Base-by-base conservation (phyloP, 768 basidiomycete species). In the Phaeotremella skinneri region DNA sequence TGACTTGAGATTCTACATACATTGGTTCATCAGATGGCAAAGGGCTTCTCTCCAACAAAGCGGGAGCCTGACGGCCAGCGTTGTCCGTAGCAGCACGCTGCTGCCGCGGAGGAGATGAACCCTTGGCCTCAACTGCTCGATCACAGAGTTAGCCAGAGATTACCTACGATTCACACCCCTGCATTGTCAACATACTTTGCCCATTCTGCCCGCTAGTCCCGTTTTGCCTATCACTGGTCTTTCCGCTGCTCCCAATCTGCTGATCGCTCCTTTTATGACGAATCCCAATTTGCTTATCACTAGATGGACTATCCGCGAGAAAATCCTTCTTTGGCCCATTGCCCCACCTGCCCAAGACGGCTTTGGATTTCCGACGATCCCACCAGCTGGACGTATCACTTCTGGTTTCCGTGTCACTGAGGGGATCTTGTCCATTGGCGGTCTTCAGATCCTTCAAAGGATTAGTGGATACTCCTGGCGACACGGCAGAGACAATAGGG, bases 241-340 rank as follows among this genome's bases (percentile, higher is more conserved):
- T n/a, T n/a, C n/a, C n/a, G n/a, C n/a, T n/a, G n/a, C n/a, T n/a
- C n/a, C n/a, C n/a, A n/a, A n/a, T n/a, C n/a, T n/a, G n/a, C n/a
- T n/a, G n/a, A n/a, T n/a, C 70, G 21, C 60, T 59, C n/a, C 59
- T 48, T 41, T 59, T 62, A 30, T 63, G 49, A 66, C 66, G 78
- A 5, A 80, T 80, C 43, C 85, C 81, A 67, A 85, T 82, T 78
- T 86, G 86, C 84, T 87, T 83, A 91, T 83, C 56, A 85, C 81
- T 67, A 84, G 69, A 1, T 86, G 87, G 16, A 87, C 87, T 72
- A 84, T n/a, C n/a, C n/a, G n/a, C n/a, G n/a, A n/a, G n/a, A n/a
- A 89, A 79, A 58, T 31, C 20, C 49, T 17, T 37, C 25, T 51
- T 55, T 52, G 65, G 53, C 56, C 6, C 54, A 29, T 34, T 6